Conservation (phyloP, 257 asterid species). For the Agastache rugosa region DNA sequence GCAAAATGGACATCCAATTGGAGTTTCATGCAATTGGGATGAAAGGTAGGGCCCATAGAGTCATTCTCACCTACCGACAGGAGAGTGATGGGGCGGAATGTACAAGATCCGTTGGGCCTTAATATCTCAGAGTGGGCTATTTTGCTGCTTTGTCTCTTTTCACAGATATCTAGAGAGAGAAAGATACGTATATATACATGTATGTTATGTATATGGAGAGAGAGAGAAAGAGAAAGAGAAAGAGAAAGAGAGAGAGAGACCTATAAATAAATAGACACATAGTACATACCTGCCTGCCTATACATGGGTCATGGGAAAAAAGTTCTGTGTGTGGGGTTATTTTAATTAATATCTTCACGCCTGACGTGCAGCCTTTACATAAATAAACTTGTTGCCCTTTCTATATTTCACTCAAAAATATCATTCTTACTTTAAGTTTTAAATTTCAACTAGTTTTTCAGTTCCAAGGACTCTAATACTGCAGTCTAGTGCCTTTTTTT, state of each 20-base stretch:
- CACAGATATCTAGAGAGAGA: not conserved
- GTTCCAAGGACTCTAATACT: too few species aligned
- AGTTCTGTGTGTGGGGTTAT: constrained; percentile 23
- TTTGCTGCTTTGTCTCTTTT: constrained; percentile 33
- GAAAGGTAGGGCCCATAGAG: constrained; percentile 36
- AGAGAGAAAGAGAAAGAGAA: too few species aligned
- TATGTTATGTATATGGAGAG: too few species aligned
- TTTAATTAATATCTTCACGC: constrained; percentile 49
- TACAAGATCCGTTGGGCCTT: constrained; percentile 38
- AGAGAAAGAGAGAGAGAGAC: not conserved
- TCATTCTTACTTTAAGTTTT: not conserved
- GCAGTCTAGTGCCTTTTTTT: too few species aligned
- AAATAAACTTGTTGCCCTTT: not conserved
- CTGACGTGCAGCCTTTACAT: constrained; percentile 32
- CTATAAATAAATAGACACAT: not conserved
- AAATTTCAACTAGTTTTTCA: too few species aligned
- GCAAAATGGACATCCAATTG: not conserved
- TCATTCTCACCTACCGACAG: constrained; percentile 57
- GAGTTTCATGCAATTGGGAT: constrained; percentile 8
- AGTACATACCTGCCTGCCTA: not conserved
- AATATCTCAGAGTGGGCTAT: constrained; percentile 37
- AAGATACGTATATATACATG: not conserved
- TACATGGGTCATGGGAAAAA: constrained; percentile 41
- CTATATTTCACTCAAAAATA: not conserved
- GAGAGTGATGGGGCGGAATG: constrained; percentile 56